Conservation (phyloP, 352 stramenopile species). For the Saprolegnia parasitica region DNA sequence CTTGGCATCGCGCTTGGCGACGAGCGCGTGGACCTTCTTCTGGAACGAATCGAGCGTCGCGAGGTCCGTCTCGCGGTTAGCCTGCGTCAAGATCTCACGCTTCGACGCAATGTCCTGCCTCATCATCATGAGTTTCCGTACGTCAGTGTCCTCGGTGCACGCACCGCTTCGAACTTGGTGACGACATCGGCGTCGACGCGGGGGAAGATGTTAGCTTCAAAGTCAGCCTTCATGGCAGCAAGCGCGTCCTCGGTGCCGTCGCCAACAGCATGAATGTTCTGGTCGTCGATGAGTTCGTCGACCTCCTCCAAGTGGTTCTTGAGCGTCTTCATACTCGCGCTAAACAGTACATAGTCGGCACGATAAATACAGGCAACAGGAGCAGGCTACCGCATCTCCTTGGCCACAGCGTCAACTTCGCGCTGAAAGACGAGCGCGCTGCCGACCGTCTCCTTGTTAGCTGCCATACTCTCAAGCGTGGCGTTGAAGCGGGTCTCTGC, state of each 20-base stretch:
- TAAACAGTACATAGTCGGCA: constrained; percentile 32
- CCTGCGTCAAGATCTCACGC: constrained; percentile 57
- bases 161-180: constrained; percentile 31
- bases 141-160: constrained; percentile 5
- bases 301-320: constrained; percentile 87
- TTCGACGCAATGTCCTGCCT: constrained; percentile 65
- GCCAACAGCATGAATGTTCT: constrained; percentile 25
- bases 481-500: constrained; percentile 70
- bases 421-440: constrained; percentile 55
- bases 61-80: constrained; percentile 52
- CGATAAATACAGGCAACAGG: constrained; percentile 19
- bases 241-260: constrained; percentile 16
- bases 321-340: constrained; percentile 77
- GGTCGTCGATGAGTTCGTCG: constrained; percentile 65
- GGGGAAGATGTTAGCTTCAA: constrained; percentile 39
- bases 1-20: constrained; percentile 69
- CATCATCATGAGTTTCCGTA: constrained; percentile 42
- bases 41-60: constrained; percentile 70
- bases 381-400: constrained; percentile 48
- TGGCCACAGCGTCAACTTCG: constrained; percentile 75
- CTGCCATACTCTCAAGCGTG: constrained; percentile 65
- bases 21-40: constrained; percentile 56
- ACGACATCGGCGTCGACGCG: constrained; percentile 32
- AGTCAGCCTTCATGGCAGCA: constrained; percentile 16
- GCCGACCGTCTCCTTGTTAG: constrained; percentile 51